Evolutionary conservation across 2,329 filamentous ascomycete species (phyloP), one percentile per base, ranked within the genome.

Genomic region (Aureobasidium sp.): DNA sequence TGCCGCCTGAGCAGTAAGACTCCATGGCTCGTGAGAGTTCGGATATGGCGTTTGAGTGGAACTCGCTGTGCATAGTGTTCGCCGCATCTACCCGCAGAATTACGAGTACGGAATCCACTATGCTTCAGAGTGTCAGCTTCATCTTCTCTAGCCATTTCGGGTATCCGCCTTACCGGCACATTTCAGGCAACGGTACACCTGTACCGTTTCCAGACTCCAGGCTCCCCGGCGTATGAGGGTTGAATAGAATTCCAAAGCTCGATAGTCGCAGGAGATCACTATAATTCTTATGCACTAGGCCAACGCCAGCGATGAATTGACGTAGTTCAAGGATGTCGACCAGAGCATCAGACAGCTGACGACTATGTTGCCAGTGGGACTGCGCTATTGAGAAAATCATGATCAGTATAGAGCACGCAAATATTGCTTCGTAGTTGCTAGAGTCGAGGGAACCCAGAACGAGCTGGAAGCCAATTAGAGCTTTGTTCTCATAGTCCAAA

Each of bases 401-500:
- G 8, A 53, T 57, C 3, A 56, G 26, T 26, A 57, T 42, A 0
- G 60, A 39, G 26, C 42, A 62, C 6, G 46, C 51, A 26, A 53
- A 62, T 9, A 50, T 42, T 1, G 60, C 29, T 6, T 56, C 42
- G 15, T 13, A 56, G 17, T 62, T 62, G 15, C 10, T 42, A 1
- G 20, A 26, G 26, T 46, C 32, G 7, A 62, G 29, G 13, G 32
- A 20, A 12, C 20, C 13, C 15, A 62, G 29, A 15, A 44, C 50
- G 15, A n/a, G 39, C 15, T 46, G 48, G 15, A 62, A 62, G 6
- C 23, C 39, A 1, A 2, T 27, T 4, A 62, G 32, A 9, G 59
- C 48, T 29, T 13, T 39, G 23, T 55, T 47, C 13, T 62, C 34
- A 26, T 62, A 62, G 1, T 62, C 51, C 26, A 62, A 13, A n/a